Conservation (phyloP, 2,329 filamentous ascomycete species). For the Onygena corvina region DNA sequence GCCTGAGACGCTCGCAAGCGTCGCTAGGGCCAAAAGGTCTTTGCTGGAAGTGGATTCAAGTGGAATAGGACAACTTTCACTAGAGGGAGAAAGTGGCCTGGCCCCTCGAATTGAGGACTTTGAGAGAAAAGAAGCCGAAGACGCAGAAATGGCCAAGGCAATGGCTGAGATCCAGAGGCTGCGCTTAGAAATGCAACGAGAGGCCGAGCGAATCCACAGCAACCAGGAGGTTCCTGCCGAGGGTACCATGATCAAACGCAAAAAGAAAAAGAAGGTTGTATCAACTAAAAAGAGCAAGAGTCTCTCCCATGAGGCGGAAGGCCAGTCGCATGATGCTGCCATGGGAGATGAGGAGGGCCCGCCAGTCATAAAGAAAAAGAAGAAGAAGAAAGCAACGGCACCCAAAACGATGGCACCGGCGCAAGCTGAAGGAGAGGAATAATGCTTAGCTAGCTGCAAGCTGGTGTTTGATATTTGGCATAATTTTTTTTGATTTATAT, state of each 20-base stretch:
- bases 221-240: slow-evolving; percentile 39
- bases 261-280: slow-evolving; percentile 47
- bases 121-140: slow-evolving; percentile 60
- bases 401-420: slow-evolving; percentile 7
- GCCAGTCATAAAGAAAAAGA: slow-evolving; percentile 12
- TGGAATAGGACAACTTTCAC: slow-evolving; percentile 58
- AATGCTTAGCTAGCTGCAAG: not conserved
- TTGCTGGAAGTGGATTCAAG: slow-evolving; percentile 81
- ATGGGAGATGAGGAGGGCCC: not conserved
- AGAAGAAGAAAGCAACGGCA: slow-evolving; percentile 11
- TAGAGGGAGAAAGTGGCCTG: slow-evolving; percentile 43
- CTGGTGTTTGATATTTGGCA: not conserved
- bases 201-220: slow-evolving; percentile 34
- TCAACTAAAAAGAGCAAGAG: slow-evolving; percentile 35
- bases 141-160: slow-evolving; percentile 77
- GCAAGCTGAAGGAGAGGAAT: not conserved
- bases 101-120: slow-evolving; percentile 39
- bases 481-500: not conserved
- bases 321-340: slow-evolving; percentile 16
- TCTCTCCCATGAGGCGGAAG: slow-evolving; percentile 12
- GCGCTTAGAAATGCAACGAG: slow-evolving; percentile 65
- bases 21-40: slow-evolving; percentile 44
- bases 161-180: slow-evolving; percentile 79
- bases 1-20: slow-evolving; percentile 32
- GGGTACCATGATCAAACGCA: slow-evolving; percentile 41